Evolutionary conservation across 371 early-diverging fungal species (phyloP), one percentile per base, ranked within the genome.

Genomic region (Mucor irregularis): DNA sequence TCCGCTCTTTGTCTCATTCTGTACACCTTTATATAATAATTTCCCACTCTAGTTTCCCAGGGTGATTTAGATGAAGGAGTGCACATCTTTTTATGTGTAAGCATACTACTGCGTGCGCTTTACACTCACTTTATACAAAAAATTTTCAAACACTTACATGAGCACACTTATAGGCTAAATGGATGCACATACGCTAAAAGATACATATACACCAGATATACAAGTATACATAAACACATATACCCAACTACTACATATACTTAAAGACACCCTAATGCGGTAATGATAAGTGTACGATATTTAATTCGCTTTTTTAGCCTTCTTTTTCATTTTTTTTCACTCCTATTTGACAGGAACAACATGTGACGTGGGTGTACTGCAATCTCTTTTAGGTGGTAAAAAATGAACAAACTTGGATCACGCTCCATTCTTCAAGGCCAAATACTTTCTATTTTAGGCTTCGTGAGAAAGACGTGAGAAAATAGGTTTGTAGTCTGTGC

Each of bases 381-480:
- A 35, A 42, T 30, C 61, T 49, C 24, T 35, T 44, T 61, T 57
- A 49, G 33, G 40, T 17, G 49, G 48, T 17, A 22, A 35, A 31
- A 43, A 39, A 37, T 21, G 43, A 21, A 35, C 29, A 14, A 49
- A 56, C 45, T 58, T 34, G 46, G 62, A 62, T 62, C 62, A 62
- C 58, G 62, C 62, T 62, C 62, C 30, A 47, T 40, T 57, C 58
- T 51, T 57, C 34, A 58, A 17, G 22, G 53, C 30, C 33, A 17
- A 52, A 30, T 42, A 39, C 30, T 19, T 63, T 53, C 64, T 38
- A 46, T 53, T 38, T 63, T 58, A 33, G 53, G 64, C 53, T 57
- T 46, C 64, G 64, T 63, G 64, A 53, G 64, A 63, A 63, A 63
- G 45, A 50, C 51, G 58, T 49, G 50, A 43, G 51, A 57, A 55